Conservation (phyloP, 345 rosid species). For the Populus tremula region DNA sequence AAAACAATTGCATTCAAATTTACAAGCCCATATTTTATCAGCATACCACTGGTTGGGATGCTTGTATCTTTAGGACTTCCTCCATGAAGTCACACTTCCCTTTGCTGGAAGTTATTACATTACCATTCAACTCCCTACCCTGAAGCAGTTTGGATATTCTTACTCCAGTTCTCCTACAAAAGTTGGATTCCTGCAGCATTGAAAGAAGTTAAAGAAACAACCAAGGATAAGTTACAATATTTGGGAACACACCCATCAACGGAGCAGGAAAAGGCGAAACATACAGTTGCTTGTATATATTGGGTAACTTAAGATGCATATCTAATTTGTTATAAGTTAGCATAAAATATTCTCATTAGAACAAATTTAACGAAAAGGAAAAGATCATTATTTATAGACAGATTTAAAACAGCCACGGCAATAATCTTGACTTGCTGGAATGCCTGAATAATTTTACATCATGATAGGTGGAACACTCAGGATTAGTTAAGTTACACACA, state of each 20-base stretch:
- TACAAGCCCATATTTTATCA: not conserved
- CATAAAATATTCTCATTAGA: not conserved
- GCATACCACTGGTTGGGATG: conserved; percentile 63
- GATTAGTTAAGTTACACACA: not conserved
- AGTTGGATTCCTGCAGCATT: conserved; percentile 21
- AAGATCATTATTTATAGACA: not conserved
- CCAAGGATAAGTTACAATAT: too few species aligned
- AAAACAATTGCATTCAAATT: not conserved
- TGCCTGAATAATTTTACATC: not conserved
- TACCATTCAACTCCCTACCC: conserved; percentile 65
- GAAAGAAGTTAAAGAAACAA: too few species aligned
- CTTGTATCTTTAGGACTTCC: conserved; percentile 60
- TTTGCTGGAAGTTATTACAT: conserved; percentile 29
- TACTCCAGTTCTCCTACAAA: conserved; percentile 21
- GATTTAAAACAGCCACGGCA: not conserved
- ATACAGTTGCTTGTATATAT: too few species aligned
- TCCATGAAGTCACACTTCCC: conserved; percentile 52
- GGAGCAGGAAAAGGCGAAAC: not conserved
- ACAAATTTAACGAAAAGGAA: not conserved
- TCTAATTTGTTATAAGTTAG: not conserved
- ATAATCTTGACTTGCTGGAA: not conserved
- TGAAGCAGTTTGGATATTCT: conserved; percentile 48
- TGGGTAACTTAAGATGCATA: too few species aligned
- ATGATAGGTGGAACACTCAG: not conserved
- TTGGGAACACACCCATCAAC: too few species aligned